These are phyloP conservation scores for Candida silvicultrix DNA, from an alignment of 805 yeast species.

Conservation along the genomic window DNA sequence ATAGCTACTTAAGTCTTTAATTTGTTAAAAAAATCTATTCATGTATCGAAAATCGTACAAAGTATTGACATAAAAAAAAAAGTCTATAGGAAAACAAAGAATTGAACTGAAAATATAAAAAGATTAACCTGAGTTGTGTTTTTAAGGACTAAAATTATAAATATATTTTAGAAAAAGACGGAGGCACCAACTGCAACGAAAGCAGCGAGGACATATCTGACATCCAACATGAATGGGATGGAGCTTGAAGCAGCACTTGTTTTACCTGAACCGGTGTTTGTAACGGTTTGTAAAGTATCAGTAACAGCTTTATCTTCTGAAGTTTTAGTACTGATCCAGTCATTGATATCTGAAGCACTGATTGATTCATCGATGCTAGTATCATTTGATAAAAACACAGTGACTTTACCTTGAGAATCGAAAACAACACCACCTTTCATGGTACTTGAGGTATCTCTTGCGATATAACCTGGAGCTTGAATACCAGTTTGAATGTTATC, in stretches of 20 bases:
- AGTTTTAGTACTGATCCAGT: conserved; percentile 36
- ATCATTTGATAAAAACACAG: conserved; percentile 53
- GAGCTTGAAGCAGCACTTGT: conserved; percentile 8
- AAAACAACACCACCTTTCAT: conserved; percentile 74
- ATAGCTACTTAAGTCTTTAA: no score
- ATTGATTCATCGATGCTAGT: conserved; percentile 44
- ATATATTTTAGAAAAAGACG: conserved; percentile 2
- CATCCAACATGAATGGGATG: conserved; percentile 10
- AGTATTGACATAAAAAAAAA: not conserved
- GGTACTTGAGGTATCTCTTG: conserved; percentile 41
- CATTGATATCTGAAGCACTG: conserved; percentile 33
- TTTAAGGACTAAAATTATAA: not conserved
- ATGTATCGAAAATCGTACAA: no score
- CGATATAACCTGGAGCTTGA: conserved; percentile 46
- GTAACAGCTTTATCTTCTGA: conserved; percentile 23
- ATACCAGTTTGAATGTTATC: conserved; percentile 57
- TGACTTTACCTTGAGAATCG: conserved; percentile 51
- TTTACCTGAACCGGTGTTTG: conserved; percentile 30
- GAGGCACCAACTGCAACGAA: conserved; percentile 16
- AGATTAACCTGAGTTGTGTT: no score
- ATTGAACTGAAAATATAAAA: not conserved
- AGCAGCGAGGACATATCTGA: conserved; percentile 15
- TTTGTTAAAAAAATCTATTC: not conserved
- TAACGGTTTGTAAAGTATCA: conserved; percentile 25
- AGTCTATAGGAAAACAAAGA: not conserved